phyloP scores from a whole-genome alignment of 176 grass and related monocot genomes.

The Thalia dealbata region DNA sequence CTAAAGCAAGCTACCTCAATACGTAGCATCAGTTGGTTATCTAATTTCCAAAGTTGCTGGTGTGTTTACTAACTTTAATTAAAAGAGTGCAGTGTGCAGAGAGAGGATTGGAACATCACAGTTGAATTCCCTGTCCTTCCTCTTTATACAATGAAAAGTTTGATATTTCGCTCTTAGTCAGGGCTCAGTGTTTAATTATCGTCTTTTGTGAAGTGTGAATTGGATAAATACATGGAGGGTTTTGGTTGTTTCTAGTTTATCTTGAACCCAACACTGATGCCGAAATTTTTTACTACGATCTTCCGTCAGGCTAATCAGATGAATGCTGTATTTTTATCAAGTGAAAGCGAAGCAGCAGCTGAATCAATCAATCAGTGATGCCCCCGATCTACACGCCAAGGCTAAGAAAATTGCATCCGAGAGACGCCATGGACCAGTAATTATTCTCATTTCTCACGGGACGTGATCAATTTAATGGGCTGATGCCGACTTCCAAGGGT shows the following conservation, averaged over 20 bases:
- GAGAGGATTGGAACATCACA: not conserved
- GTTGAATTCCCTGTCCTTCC: not conserved
- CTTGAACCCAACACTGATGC: not conserved
- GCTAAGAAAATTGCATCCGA: no score
- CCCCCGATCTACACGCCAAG: no score
- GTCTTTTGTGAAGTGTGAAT: not conserved
- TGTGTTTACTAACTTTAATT: not conserved
- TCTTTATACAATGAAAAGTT: not conserved
- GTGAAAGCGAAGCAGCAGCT: no score
- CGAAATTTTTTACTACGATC: no score
- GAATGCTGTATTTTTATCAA: no score
- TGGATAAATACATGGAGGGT: not conserved
- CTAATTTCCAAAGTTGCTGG: not conserved
- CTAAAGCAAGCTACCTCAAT: not conserved
- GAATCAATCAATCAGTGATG: no score
- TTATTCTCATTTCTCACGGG: no score
- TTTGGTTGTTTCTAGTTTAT: not conserved
- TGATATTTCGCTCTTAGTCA: not conserved
- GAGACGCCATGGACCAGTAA: no score
- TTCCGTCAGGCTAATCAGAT: no score
- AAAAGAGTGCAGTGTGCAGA: constrained; percentile 1
- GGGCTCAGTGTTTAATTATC: not conserved
- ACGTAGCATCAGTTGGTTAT: not conserved
- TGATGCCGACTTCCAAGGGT: no score
- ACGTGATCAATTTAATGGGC: no score